Conservation (phyloP, 2,329 filamentous ascomycete species). For the Hirsutella minnesotensis region DNA sequence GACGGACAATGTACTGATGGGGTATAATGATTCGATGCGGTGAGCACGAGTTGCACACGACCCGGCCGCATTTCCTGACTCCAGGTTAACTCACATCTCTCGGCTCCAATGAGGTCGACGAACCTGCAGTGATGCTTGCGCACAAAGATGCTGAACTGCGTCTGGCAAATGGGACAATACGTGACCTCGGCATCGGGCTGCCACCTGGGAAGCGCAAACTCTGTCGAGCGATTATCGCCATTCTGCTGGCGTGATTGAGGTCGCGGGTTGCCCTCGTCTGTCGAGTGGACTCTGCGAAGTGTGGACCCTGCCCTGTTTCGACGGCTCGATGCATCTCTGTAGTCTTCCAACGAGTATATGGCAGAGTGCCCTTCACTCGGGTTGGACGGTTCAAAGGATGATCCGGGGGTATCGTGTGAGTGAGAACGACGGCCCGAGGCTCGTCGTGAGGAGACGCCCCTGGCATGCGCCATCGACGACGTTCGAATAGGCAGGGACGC, state of each 20-base stretch:
- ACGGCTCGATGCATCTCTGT: not conserved
- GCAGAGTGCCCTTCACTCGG: not conserved
- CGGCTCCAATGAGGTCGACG: slow-evolving; percentile 12
- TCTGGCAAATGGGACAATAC: slow-evolving; percentile 72
- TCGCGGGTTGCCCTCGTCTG: not conserved
- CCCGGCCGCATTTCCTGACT: slow-evolving; percentile 73
- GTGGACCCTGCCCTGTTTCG: not conserved
- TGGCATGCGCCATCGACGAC: slow-evolving; percentile 4
- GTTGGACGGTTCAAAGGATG: not conserved
- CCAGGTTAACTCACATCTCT: slow-evolving; percentile 5
- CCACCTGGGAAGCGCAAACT: slow-evolving; percentile 62
- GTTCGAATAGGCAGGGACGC: slow-evolving; percentile 7
- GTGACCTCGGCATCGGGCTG: slow-evolving; percentile 78
- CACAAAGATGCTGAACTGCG: slow-evolving; percentile 72
- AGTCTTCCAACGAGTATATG: not conserved
- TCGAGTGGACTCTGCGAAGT: not conserved
- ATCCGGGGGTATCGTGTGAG: not conserved
- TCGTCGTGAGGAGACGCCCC: not conserved
- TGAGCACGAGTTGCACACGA: slow-evolving; percentile 83
- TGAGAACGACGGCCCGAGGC: not conserved
- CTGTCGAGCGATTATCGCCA: slow-evolving; percentile 10
- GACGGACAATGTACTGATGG: slow-evolving; percentile 80
- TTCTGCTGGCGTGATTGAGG: not conserved
- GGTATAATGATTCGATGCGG: slow-evolving; percentile 93
- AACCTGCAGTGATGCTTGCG: slow-evolving; percentile 88